Conservation (phyloP, 2,329 filamentous ascomycete species). For the Ambrosiella beaveri region DNA sequence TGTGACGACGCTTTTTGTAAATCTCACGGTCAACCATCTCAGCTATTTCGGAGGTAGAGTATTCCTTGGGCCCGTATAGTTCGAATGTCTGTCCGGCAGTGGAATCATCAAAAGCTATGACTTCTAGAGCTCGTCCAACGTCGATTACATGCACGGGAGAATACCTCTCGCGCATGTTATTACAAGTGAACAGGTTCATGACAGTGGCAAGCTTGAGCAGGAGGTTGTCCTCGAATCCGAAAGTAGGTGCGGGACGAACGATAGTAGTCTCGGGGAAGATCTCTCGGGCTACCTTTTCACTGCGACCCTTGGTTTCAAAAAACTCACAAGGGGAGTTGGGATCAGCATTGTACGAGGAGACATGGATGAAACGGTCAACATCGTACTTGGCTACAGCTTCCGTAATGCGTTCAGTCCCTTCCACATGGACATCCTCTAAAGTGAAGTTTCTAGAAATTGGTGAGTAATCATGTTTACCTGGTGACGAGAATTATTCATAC, state of each 20-base stretch:
- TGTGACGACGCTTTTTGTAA: conserved; percentile 69
- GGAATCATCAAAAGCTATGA: conserved; percentile 77
- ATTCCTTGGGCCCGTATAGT: conserved; percentile 84
- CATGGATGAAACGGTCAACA: conserved; percentile 87
- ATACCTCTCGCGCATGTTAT: conserved; percentile 83
- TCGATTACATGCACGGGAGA: conserved; percentile 90
- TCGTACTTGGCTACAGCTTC: conserved; percentile 96
- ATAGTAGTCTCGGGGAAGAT: conserved; percentile 97
- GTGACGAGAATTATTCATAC: conserved; percentile 16
- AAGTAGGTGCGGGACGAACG: conserved; percentile 82
- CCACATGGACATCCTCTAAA: conserved; percentile 80
- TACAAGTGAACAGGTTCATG: conserved; percentile 72
- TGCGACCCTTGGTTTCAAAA: conserved; percentile 74
- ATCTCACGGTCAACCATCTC: conserved; percentile 84
- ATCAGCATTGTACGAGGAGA: conserved; percentile 86
- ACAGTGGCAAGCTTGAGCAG: conserved; percentile 69
- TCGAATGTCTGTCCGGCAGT: conserved; percentile 86
- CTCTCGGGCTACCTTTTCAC: conserved; percentile 66
- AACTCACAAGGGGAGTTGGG: conserved; percentile 70
- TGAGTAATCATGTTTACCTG: conserved; percentile 20
- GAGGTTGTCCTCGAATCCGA: conserved; percentile 86
- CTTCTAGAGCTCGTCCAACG: conserved; percentile 73
- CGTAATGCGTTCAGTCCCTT: conserved; percentile 79
- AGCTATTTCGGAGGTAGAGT: conserved; percentile 74
- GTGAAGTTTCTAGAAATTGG: conserved; percentile 61